Percentiles rank a stretch among this genome's conserved stretches.
Conservation (phyloP, 805 yeast genomes). For the Starmerella apis region DNA sequence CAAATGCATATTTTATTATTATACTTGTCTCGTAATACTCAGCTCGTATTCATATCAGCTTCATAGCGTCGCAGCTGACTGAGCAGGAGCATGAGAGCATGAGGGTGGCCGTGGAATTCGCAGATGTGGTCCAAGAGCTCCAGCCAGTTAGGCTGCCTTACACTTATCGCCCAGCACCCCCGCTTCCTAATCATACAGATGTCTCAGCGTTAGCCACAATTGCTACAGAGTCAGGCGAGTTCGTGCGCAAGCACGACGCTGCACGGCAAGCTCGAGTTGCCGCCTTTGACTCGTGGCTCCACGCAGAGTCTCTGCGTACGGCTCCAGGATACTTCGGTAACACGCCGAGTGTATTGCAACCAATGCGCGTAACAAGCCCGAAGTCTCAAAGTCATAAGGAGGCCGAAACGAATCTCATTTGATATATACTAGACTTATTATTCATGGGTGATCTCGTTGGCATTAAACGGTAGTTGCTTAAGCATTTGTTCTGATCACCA, state of each 20-base stretch:
- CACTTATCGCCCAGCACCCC: conserved; percentile 13
- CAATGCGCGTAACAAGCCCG: conserved; percentile 5
- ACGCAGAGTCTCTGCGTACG: conserved; percentile 17
- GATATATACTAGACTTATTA: no score
- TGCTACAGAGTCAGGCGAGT: not conserved
- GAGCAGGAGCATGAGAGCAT: no score
- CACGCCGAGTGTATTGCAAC: conserved; percentile 21
- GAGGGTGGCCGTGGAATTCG: conserved; percentile 7
- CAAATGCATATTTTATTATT: no score
- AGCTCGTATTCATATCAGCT: no score
- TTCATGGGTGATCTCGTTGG: no score
- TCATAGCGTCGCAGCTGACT: no score
- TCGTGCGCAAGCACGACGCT: conserved; percentile 16
- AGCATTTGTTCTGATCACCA: no score
- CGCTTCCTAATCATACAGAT: conserved; percentile 7
- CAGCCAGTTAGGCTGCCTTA: conserved; percentile 19
- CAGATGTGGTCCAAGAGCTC: conserved; percentile 3
- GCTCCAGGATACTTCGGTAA: conserved; percentile 34
- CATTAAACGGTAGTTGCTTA: no score
- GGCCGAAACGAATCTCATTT: no score
- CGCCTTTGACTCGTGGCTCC: conserved; percentile 32
- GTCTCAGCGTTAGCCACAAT: conserved; percentile 1
- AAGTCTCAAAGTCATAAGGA: no score
- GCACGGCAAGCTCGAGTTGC: conserved; percentile 27
- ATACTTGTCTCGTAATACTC: no score